Evolutionary conservation across 108 stramenopile species (phyloP).

Genomic region (Mayamaea pseudoterrestris): DNA sequence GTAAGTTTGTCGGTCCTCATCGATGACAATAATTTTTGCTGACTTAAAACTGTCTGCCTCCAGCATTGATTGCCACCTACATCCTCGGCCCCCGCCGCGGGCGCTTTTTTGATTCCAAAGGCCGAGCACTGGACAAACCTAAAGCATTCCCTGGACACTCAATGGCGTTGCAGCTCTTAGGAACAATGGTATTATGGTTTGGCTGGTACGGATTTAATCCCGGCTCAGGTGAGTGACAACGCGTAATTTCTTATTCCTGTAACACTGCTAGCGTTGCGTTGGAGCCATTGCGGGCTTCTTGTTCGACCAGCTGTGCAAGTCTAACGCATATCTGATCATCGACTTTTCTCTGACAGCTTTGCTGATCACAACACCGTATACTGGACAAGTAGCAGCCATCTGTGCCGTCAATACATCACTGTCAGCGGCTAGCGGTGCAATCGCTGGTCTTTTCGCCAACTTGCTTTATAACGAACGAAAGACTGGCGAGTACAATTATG

Average conservation of each 20-base stretch:
- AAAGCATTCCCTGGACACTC: constrained; percentile 45
- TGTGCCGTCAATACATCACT: constrained; percentile 75
- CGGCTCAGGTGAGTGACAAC: too few relatives aligned
- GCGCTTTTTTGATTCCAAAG: constrained; percentile 40
- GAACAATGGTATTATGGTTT: constrained; percentile 83
- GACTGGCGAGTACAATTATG: constrained; percentile 55
- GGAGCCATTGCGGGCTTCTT: too few relatives aligned
- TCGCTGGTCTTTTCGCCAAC: constrained; percentile 50
- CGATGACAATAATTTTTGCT: not conserved
- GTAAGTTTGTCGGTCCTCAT: constrained; percentile 23
- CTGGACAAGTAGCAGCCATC: constrained; percentile 39
- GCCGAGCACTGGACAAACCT: constrained; percentile 17
- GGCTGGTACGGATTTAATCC: constrained; percentile 94
- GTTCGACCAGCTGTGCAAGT: too few relatives aligned
- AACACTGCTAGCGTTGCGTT: too few relatives aligned
- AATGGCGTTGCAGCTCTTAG: constrained; percentile 61
- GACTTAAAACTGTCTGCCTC: constrained; percentile 25
- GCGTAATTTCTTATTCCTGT: too few relatives aligned
- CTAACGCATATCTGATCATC: too few relatives aligned
- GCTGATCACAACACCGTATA: constrained; percentile 17
- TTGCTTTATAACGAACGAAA: constrained; percentile 28
- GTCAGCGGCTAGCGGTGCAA: constrained; percentile 40
- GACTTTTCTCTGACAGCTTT: too few relatives aligned
- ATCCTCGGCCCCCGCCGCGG: constrained; percentile 54
- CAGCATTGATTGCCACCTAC: constrained; percentile 49